Evolutionary conservation across 1,284 basidiomycete genomes (phyloP), one percentile per base, ranked within the genome.

Genomic region (Spongispora temasekensis): DNA sequence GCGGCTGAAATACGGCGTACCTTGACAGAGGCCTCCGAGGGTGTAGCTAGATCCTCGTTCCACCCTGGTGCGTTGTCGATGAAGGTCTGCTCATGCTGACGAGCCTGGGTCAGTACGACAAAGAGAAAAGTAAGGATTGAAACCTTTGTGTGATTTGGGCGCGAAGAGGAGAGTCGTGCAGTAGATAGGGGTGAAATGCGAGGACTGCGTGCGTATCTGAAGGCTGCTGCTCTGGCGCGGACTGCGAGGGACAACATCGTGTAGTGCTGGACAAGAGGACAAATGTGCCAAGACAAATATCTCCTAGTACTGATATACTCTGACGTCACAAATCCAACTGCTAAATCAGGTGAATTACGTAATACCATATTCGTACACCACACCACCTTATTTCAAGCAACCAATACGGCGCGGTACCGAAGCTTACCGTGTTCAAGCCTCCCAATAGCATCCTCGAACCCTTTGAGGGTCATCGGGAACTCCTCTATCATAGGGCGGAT

Each of bases 1-100:
- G n/a, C 15, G 30, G 27, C 10, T 7, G 21, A 12, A 4, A n/a
- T n/a, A 4, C 6, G n/a, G 37, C 67, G 35, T 34, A 87, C 90
- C 82, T 92, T 91, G 51, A 91, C 77, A 34, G 77, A 73, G 10
- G 90, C 90, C 74, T 92, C 90, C 1, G 89, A 89, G 15, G 79
- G 66, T 60, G 81, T 84, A 1, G 90, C 90, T 25, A 91, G 83
- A 37, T 75, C 68, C 67, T 92, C 87, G 68, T 91, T 91, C 90
- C 90, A 92, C 2, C 88, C 89, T 6, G 89, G 90, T 2, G 89
- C 87, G 61, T 85, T 68, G 15, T 82, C 71, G 23, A 75, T 71
- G 56, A 84, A 80, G 4, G 83, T 79, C 2, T 83, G 78, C 15
- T 81, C 66, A 83, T 87, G 59, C 15, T 23, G 3, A n/a, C n/a